Evolutionary conservation across 306 rosid species (phyloP), one percentile per base, ranked within the genome.

Genomic region (Hippophae tibetana): DNA sequence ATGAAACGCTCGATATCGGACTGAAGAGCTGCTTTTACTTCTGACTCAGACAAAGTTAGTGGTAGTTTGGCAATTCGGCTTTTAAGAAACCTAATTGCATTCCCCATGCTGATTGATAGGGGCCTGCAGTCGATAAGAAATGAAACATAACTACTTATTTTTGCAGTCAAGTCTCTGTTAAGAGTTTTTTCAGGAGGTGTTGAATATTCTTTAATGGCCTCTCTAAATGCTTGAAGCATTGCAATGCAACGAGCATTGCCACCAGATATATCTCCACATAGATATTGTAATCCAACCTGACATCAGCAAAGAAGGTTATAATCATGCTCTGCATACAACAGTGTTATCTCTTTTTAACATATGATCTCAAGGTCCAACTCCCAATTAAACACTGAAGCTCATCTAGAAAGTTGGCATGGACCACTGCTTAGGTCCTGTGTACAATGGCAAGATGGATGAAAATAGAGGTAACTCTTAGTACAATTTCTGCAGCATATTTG

Each of bases 71-170:
- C 78, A 56, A 89, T 78, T 48, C 74, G 78, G 56, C 71, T 79
- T 74, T 89, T 86, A 48, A 89, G 59, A 77, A 82, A 86, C 79
- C 85, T 73, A 56, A 89, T 80, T 42, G 86, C 86, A 80, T 86
- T 89, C 42, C 97, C 94, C 97, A 89, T 86, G 77, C 95, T 82
- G 56, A 86, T 56, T 53, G 97, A 89, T 59, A 89, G 83, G 18
- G 94, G 95, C 54, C 97, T 80, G 74, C 97, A 86, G 63, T 89
- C 95, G 8, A 65, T 74, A 8, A 89, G 71, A 77, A 84, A 86
- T 40, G 97, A 89, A 41, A 89, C 81, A 47, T 82, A 86, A 71
- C 90, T 77, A 56, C 80, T 76, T 55, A 89, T 73, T 75, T 83
- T 89, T 69, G 95, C 68, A 60, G 94, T 82, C 78, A 89, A 79